Percentiles rank a stretch among this genome's conserved stretches.
phyloP scores from a whole-genome alignment of 164 flowering plant species.

The Kingdonia uniflora region DNA sequence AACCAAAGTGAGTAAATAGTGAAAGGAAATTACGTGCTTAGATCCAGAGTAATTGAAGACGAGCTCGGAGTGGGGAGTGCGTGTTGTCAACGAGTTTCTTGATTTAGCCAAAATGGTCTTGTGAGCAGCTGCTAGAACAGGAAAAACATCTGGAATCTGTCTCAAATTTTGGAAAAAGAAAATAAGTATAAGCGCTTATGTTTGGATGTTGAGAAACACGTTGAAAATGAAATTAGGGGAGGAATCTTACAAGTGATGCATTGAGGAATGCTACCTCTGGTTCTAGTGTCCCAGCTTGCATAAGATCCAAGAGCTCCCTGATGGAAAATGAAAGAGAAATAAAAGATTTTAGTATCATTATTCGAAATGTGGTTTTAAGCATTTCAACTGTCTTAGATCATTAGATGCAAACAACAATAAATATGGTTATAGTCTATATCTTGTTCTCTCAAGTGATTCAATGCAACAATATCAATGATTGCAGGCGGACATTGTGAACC shows the following conservation, averaged over 20 bases:
- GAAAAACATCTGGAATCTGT: constrained; percentile 87
- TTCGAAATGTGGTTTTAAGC: too few species aligned
- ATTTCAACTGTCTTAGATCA: too few species aligned
- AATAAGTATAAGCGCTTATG: too few species aligned
- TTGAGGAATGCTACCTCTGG: constrained; percentile 84
- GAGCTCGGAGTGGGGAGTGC: constrained; percentile 88
- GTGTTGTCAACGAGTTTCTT: constrained; percentile 61
- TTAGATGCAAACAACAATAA: too few species aligned
- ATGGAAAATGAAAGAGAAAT: constrained; percentile 5
- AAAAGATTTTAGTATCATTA: too few species aligned
- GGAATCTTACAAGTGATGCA: constrained; percentile 60
- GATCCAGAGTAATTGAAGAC: constrained; percentile 92
- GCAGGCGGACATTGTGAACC: too few species aligned
- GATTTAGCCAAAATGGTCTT: constrained; percentile 79
- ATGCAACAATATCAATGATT: too few species aligned
- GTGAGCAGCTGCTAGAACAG: constrained; percentile 87
- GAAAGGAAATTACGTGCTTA: constrained; percentile 54
- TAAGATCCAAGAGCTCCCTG: constrained; percentile 70
- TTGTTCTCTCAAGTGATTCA: too few species aligned
- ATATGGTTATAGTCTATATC: too few species aligned
- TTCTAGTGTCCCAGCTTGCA: constrained; percentile 74
- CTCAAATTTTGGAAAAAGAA: not conserved
- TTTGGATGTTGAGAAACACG: not conserved
- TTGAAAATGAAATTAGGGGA: not conserved
- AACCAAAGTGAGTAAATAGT: not conserved